Base-by-base conservation (phyloP, 2,329 filamentous ascomycete species). In the Zymoseptoria passerinii region DNA sequence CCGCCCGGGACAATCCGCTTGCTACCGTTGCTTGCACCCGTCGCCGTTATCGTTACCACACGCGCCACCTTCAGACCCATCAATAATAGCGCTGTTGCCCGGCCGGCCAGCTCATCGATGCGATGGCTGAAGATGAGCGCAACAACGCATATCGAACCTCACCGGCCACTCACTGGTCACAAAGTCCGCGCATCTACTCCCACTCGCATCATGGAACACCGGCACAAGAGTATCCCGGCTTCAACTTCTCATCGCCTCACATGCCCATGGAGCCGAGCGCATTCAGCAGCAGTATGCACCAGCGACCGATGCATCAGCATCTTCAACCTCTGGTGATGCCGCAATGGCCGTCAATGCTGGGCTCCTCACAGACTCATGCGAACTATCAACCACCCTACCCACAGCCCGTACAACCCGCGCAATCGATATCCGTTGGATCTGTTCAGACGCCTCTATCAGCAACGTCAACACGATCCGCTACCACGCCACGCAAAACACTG, bases 271-370 rank as follows among this genome's bases (percentile, higher is more conserved):
- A 86, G 58, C 72, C 78, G 29, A 74, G 65, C 54, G 64, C 66
- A 76, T 58, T 83, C 78, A 65, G 80, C 84, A 62, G 58, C 53
- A 83, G 65, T 81, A 81, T 65, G 79, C 82, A 61, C 77, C 82
- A 60, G 57, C 80, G 80, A 59, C 69, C 76, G 28, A 75, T 78
- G 29, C 78, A 78, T 59, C 77, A 76, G 60, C 82, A 83, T 61
- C 75, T 89, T 19, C 83, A 88, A 20, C 86, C 89, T 70, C 77
- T 92, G 63, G 85, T 89, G 66, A 88, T 89, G 77, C 85, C 86
- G 52, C 81, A 86, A 62, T 95, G 90, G 90, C 90, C 90, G 7
- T 92, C 89, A 72, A 87, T 91, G 81, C 77, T 92, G 71, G 50
- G 23, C 9, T 88, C 87, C 51, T 88, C 87, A 63, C 87, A 88